Evolutionary conservation across 768 basidiomycete species (phyloP).

Genomic region (Auriculariales sp.): DNA sequence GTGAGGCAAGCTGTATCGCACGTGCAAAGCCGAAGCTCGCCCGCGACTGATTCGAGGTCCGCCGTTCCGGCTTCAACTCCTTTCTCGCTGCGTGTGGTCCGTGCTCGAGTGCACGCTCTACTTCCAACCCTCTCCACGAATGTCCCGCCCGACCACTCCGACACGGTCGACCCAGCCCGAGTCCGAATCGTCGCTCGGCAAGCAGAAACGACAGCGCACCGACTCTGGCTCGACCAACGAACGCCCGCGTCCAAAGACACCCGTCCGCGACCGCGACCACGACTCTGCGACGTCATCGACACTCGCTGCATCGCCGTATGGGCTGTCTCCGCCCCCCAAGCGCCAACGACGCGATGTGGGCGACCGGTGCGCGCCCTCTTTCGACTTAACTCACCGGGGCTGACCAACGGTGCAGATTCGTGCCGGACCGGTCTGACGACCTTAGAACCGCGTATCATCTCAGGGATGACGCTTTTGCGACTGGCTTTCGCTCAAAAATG

Average conservation of each 20-base stretch:
- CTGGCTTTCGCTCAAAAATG: constrained; percentile 42
- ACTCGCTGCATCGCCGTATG: constrained; percentile 1
- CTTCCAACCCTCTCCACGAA: too few species aligned
- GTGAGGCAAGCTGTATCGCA: too few species aligned
- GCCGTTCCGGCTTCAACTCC: too few species aligned
- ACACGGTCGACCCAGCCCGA: too few species aligned
- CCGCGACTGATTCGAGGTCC: too few species aligned
- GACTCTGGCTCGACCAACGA: too few species aligned
- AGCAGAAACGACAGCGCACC: too few species aligned
- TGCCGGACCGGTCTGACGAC: constrained; percentile 45
- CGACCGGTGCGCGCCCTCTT: neutral
- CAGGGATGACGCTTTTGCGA: constrained; percentile 41
- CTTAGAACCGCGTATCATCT: constrained; percentile 49
- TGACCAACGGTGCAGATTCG: constrained; percentile 29
- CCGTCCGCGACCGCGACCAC: neutral
- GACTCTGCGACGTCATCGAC: constrained; percentile 4
- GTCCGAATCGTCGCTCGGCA: too few species aligned
- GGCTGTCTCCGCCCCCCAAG: neutral
- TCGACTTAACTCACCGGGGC: neutral
- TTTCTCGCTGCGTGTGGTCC: too few species aligned
- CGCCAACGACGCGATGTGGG: neutral
- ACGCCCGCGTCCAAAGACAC: constrained; percentile 5
- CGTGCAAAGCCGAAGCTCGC: too few species aligned
- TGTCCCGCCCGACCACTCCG: too few species aligned
- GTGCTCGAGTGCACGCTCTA: too few species aligned